Evolutionary conservation across 2,329 filamentous ascomycete species (phyloP).

Genomic region (Fusarium haematococcum): DNA sequence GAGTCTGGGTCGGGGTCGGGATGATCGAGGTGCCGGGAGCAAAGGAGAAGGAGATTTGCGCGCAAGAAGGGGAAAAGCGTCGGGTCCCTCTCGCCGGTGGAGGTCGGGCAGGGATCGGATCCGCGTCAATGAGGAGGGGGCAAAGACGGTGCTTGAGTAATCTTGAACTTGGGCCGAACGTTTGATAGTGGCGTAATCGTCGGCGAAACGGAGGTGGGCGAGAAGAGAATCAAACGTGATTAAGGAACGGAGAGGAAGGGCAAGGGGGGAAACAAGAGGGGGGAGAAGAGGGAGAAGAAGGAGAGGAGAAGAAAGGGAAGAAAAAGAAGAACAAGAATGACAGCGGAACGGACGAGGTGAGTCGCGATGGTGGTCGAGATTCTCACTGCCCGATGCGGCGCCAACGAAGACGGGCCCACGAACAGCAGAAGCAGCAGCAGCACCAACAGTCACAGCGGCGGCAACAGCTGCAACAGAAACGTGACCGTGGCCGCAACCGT

Average conservation of each 20-base stretch:
- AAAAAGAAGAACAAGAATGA: conserved; percentile 19
- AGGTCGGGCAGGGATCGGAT: conserved; percentile 39
- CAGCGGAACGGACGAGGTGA: conserved; percentile 14
- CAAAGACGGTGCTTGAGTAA: conserved; percentile 24
- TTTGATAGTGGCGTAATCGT: conserved; percentile 26
- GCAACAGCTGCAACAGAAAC: conserved; percentile 3
- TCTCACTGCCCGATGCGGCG: conserved; percentile 25
- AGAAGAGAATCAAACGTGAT: conserved; percentile 2
- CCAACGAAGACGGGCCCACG: conserved; percentile 17
- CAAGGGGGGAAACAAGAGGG: not conserved
- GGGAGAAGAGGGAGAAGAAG: not conserved
- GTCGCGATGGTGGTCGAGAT: conserved; percentile 21
- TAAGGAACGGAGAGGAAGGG: not conserved
- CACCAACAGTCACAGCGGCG: not conserved
- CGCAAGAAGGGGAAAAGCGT: conserved; percentile 38
- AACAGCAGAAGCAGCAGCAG: conserved; percentile 5
- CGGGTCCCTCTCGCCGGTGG: conserved; percentile 35
- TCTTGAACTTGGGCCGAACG: conserved; percentile 18
- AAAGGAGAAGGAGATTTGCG: conserved; percentile 32
- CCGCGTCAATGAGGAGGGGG: conserved; percentile 35
- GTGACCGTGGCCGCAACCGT: conserved; percentile 8
- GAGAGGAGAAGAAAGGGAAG: conserved; percentile 4
- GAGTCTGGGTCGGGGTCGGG: conserved; percentile 14
- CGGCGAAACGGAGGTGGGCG: conserved; percentile 9
- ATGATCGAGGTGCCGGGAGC: conserved; percentile 29